Base-by-base conservation (phyloP, 1,284 basidiomycete genomes). In the Trichosporon sp. region DNA sequence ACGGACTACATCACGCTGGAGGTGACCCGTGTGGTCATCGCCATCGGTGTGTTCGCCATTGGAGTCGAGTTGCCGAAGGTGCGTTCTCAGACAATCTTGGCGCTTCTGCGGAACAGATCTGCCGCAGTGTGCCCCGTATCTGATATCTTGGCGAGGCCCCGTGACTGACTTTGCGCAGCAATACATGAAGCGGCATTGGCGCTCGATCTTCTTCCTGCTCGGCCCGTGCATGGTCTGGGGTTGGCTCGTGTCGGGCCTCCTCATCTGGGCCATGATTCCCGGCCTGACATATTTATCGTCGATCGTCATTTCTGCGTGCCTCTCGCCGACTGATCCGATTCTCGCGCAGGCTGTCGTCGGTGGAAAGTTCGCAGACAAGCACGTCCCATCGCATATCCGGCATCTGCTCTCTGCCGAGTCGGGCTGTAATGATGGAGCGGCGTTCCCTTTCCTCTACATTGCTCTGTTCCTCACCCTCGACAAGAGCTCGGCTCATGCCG, bases 341-440 rank as follows among this genome's bases (percentile, higher is more conserved):
- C 74, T 83, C 67, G 81, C 83, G 0, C 82, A 84, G 60, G 81
- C 82, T 27, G 80, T 99, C 62, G 89, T 99, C 13, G 95, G 96
- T 74, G 95, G 96, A 60, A 95, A 93, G 80, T 99, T 95, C 82
- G 95, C 95, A 2, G 91, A 99, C 78, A 96, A 97, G 76, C 95
- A 99, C 73, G 95, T 99, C 16, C 95, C 95, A 0, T 89, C 92
- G 0, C 96, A 99, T 78, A 85, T 99, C 56, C 88, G 95, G 37
- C 92, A 98, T 79, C 84, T 96, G 62, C 82, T 97, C n/a, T 86
- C 91, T 3, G 93, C 92, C 1, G 95, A 98, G 80, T 92, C 91
- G 6, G 94, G 94, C 0, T 87, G 89, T 25, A 96, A 96, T 77
- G 93, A 96, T 69, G 93, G 93, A 29, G 92, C 91, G 1, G 95